Evolutionary conservation across 176 grass and related monocot species (phyloP).

Genomic region (Coix lacrymajobi): DNA sequence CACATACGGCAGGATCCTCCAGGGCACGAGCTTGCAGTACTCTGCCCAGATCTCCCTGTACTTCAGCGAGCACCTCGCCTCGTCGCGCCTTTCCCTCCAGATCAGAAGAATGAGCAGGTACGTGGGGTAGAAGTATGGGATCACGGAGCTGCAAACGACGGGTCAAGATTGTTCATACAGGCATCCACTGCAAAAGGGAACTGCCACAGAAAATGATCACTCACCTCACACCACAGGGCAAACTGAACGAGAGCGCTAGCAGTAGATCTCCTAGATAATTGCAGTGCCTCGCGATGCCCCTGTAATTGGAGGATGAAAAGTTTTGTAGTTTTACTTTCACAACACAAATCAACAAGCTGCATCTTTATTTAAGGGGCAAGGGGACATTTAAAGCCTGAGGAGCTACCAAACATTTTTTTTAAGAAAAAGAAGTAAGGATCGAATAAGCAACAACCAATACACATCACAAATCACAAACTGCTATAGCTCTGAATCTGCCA

Average conservation of each 20-base stretch:
- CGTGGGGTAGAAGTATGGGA: slow-evolving; percentile 92
- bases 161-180: neutral
- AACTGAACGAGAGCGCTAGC: slow-evolving; percentile 88
- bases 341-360: neutral
- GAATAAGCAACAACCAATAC: neutral
- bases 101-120: slow-evolving; percentile 89
- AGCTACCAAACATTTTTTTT: neutral
- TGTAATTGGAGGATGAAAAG: slow-evolving; percentile 2
- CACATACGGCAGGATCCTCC: slow-evolving; percentile 84
- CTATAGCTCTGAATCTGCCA: neutral
- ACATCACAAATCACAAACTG: neutral
- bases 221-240: slow-evolving; percentile 90
- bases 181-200: neutral
- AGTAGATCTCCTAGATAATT: slow-evolving; percentile 91
- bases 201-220: neutral
- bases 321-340: neutral
- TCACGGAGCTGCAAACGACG: slow-evolving; percentile 52
- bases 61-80: slow-evolving; percentile 82
- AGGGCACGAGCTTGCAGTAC: slow-evolving; percentile 83
- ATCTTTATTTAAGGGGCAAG: neutral
- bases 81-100: slow-evolving; percentile 93
- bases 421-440: neutral
- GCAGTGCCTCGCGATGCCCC: slow-evolving; percentile 91
- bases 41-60: slow-evolving; percentile 89
- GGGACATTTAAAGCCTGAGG: neutral